These are phyloP conservation scores for Steccherinum ochraceum DNA, from an alignment of 768 basidiomycete species.

Conservation along the genomic window DNA sequence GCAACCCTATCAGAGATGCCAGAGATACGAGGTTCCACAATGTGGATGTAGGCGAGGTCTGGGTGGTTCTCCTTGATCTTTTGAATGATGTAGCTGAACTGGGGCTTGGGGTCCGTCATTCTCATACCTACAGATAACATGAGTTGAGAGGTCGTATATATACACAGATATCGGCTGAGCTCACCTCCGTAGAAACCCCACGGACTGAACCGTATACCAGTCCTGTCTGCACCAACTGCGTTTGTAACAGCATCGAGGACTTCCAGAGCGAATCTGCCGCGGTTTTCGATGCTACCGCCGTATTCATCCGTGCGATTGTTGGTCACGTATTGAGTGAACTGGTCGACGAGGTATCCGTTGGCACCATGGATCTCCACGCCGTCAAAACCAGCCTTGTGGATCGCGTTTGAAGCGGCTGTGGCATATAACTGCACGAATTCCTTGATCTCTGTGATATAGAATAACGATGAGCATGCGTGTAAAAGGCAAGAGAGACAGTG, in stretches of 20 bases:
- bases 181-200: slow-evolving; percentile 27
- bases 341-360: slow-evolving; percentile 30
- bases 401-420: slow-evolving; percentile 19
- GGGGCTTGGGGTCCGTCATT: slow-evolving; percentile 44
- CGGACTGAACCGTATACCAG: slow-evolving; percentile 31
- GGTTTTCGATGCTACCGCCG: slow-evolving; percentile 43
- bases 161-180: slow-evolving; percentile 1
- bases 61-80: slow-evolving; percentile 31
- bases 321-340: slow-evolving; percentile 31
- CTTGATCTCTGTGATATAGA: slow-evolving; percentile 20
- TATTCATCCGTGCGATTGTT: slow-evolving; percentile 42
- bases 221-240: slow-evolving; percentile 34
- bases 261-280: slow-evolving; percentile 38
- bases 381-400: slow-evolving; percentile 37
- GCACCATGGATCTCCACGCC: slow-evolving; percentile 34
- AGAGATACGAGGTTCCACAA: slow-evolving; percentile 17
- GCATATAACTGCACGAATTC: slow-evolving; percentile 29
- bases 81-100: slow-evolving; percentile 39
- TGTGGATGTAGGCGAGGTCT: slow-evolving; percentile 30
- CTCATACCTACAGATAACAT: slow-evolving; percentile 30
- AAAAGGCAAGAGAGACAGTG: slow-evolving; percentile 5
- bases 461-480: background rate
- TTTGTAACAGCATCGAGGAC: slow-evolving; percentile 32
- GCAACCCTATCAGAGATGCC: background rate
- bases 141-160: background rate